A percentile compares a stretch with the other conserved stretches of the same genome.
These are phyloP conservation scores for Bruguiera gymnorhiza DNA, from an alignment of 345 rosid species.

Conservation along the genomic window DNA sequence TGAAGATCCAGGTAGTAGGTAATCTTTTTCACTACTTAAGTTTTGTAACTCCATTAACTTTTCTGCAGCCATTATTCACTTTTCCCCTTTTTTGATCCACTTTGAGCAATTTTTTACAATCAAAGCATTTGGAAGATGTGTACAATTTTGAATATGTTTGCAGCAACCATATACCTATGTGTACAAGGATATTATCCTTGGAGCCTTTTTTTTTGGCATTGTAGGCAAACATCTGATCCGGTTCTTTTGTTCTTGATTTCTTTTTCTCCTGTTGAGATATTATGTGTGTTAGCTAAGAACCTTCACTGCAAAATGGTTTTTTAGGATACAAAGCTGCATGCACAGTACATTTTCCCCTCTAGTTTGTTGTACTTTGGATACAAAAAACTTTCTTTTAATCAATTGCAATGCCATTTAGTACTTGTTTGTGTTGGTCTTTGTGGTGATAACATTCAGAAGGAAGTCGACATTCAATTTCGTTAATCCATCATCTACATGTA, in stretches of 20 bases:
- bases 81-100: not conserved
- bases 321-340: not conserved
- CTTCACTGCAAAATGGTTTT: slow-evolving; percentile 5
- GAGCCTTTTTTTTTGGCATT: too few species aligned
- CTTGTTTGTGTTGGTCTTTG: not conserved
- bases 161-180: too few species aligned
- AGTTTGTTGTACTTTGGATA: not conserved
- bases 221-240: too few species aligned
- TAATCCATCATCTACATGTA: slow-evolving; percentile 18
- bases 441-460: slow-evolving; percentile 1
- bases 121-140: not conserved
- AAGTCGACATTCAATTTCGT: not conserved
- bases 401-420: not conserved
- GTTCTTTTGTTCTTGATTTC: not conserved
- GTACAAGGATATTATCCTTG: too few species aligned
- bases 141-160: too few species aligned
- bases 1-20: slow-evolving; percentile 89
- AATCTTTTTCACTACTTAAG: not conserved
- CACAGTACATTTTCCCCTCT: not conserved
- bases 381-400: not conserved
- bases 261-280: not conserved
- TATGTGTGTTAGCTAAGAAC: not conserved
- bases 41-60: not conserved
- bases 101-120: not conserved
- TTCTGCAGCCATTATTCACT: not conserved